Base-by-base conservation (phyloP, 768 basidiomycete genomes). In the Pleurotus citrinopileatus region DNA sequence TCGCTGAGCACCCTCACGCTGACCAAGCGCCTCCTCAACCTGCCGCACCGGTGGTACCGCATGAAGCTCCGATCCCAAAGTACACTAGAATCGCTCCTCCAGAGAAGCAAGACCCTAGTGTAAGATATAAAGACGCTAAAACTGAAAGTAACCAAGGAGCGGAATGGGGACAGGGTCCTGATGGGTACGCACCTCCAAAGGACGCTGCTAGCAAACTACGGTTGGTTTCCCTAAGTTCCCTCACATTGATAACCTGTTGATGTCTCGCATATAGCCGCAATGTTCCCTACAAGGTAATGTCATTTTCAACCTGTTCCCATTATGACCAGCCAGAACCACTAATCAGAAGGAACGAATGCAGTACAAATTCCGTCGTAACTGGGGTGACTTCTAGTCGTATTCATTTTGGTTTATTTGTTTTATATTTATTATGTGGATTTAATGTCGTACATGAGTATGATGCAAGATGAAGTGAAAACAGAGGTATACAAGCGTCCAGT, bases 361-460 rank as follows among this genome's bases (percentile, higher is more conserved):
- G 91, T 93, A 92, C 70, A 94, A 93, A 71, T 92, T 94, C 82
- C 83, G 84, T 48, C 82, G 89, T 55, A 90, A 73, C 60, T 94
- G 91, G 90, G 89, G 89, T 38, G 91, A 94, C 68, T 94, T 93
- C 69, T 93, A 63, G 78, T 51, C 54, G n/a, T 25, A n/a, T 36
- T 20, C 28, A 15, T 10, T 37, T 32, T 17, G 15, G 28, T 51
- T 51, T 47, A 47, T 47, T 7, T 32, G 48, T 29, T 20, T 51
- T 51, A 36, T 51, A 34, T 51, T 26, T 36, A 40, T 51, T 34
- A 20, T 36, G 34, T 51, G 48, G 32, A 51, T 51, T 51, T 51
- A 37, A 10, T 37, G 32, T 10, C 19, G 34, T 37, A 51, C 19
- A 46, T 52, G 26, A 38, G 37, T 52, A 20, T 44, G 27, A 44